Evolutionary conservation across 352 stramenopile species (phyloP).

Genomic region (Pythium phragmiticola): DNA sequence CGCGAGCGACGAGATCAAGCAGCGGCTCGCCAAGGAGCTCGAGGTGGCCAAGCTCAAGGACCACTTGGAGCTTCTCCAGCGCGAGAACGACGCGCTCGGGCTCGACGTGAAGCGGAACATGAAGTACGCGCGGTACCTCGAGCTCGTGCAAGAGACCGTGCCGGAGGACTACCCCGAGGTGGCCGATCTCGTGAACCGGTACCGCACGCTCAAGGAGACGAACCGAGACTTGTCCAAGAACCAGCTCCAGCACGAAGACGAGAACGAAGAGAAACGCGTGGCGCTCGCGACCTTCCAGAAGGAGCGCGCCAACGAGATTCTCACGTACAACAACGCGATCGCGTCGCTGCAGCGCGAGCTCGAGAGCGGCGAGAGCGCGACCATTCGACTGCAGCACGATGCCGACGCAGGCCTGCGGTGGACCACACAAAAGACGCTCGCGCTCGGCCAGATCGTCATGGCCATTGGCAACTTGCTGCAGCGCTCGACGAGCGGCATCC

Average conservation of each 20-base stretch:
- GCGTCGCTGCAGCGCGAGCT: conserved; percentile 80
- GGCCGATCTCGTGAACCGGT: conserved; percentile 89
- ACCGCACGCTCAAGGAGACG: conserved; percentile 90
- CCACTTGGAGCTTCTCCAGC: conserved; percentile 60
- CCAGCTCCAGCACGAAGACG: conserved; percentile 77
- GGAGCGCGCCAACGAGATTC: conserved; percentile 90
- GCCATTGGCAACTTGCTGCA: conserved; percentile 84
- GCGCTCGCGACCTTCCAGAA: conserved; percentile 88
- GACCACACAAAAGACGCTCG: conserved; percentile 90
- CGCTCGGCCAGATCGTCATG: conserved; percentile 90
- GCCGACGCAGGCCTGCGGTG: conserved; percentile 84
- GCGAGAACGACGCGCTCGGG: conserved; percentile 65
- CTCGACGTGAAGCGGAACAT: conserved; percentile 74
- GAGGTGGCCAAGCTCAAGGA: conserved; percentile 74
- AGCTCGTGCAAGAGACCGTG: conserved; percentile 87
- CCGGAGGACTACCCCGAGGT: conserved; percentile 93
- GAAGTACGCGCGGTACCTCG: conserved; percentile 88
- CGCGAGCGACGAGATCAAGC: conserved; percentile 91
- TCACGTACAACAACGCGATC: conserved; percentile 92
- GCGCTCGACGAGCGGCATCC: conserved; percentile 79
- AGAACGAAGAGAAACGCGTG: conserved; percentile 83
- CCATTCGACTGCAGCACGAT: conserved; percentile 84
- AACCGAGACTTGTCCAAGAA: conserved; percentile 81
- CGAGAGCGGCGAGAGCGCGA: conserved; percentile 64
- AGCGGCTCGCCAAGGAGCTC: conserved; percentile 87